Evolutionary conservation across 1,139 yeast genomes (phyloP).

Genomic region (Diutina ranongensis): DNA sequence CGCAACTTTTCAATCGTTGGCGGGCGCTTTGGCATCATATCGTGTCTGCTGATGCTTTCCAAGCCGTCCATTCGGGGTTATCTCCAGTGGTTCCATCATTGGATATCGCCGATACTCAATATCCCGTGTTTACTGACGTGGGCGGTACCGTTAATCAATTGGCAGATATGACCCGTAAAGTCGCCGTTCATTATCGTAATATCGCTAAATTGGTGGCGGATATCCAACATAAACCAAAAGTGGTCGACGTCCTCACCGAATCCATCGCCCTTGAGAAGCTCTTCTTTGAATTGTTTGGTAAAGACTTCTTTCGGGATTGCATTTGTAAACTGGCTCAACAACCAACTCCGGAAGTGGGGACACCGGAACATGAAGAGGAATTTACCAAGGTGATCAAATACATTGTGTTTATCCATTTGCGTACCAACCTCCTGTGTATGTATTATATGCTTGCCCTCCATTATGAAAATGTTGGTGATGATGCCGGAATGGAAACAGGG

Average conservation of each 20-base stretch:
- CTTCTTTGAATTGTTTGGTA: conserved; percentile 29
- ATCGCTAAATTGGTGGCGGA: conserved; percentile 21
- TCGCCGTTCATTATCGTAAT: conserved; percentile 21
- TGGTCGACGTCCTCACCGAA: conserved; percentile 26
- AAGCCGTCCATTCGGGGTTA: conserved; percentile 26
- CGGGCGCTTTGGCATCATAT: conserved; percentile 28
- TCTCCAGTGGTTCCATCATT: conserved; percentile 18
- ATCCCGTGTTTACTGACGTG: conserved; percentile 12
- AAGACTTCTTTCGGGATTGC: conserved; percentile 31
- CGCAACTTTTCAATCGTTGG: conserved; percentile 23
- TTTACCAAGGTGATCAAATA: conserved; percentile 26
- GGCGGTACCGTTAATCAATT: conserved; percentile 8
- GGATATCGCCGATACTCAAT: conserved; percentile 24
- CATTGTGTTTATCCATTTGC: conserved; percentile 24
- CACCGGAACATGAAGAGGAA: conserved; percentile 7
- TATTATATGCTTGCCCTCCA: conserved; percentile 33
- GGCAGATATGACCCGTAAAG: conserved; percentile 10
- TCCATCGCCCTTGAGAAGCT: conserved; percentile 28
- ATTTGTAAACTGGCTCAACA: conserved; percentile 21
- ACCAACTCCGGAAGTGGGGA: background rate
- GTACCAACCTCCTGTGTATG: conserved; percentile 33
- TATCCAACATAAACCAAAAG: conserved; percentile 21
- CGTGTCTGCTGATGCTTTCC: conserved; percentile 20
- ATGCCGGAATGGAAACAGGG: conserved; percentile 24
- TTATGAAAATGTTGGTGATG: conserved; percentile 25